phyloP scores from a whole-genome alignment of 192 early-diverging fungal species.

The Coemansia reversa region DNA sequence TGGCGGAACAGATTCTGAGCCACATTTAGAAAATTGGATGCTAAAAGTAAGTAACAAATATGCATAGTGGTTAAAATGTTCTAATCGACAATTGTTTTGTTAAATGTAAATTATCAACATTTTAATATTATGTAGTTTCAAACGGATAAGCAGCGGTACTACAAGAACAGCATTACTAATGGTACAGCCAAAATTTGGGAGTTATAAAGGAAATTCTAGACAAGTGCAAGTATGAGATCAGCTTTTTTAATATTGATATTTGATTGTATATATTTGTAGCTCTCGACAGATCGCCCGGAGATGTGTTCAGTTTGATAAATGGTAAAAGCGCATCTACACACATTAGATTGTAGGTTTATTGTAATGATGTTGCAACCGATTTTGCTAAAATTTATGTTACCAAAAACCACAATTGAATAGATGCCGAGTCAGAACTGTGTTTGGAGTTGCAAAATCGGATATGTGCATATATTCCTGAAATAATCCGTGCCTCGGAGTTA shows the following conservation, averaged over 20 bases:
- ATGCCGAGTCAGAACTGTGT: slow-evolving; percentile 81
- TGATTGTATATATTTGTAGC: slow-evolving; percentile 37
- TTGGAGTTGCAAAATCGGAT: slow-evolving; percentile 71
- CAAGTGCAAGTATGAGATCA: background rate
- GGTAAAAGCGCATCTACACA: slow-evolving; percentile 38
- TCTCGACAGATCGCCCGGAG: slow-evolving; percentile 77
- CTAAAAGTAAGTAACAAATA: slow-evolving; percentile 19
- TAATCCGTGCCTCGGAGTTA: slow-evolving; percentile 58
- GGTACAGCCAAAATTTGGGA: background rate
- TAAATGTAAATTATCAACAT: background rate
- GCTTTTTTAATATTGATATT: background rate
- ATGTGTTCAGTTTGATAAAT: slow-evolving; percentile 80
- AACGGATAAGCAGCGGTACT: slow-evolving; percentile 47
- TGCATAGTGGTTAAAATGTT: background rate
- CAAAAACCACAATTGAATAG: slow-evolving; percentile 27
- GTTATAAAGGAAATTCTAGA: background rate
- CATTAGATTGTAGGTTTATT: background rate
- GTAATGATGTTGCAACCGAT: background rate
- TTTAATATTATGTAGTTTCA: slow-evolving; percentile 30
- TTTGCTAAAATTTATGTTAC: background rate
- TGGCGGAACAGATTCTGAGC: background rate
- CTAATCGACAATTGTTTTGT: background rate
- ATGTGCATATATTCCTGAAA: slow-evolving; percentile 55
- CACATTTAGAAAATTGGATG: slow-evolving; percentile 15
- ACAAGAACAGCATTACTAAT: slow-evolving; percentile 38